A percentile compares a stretch with the other conserved stretches of the same genome.
Conservation (phyloP, 352 stramenopile genomes). For the Globisporangium perplexum region DNA sequence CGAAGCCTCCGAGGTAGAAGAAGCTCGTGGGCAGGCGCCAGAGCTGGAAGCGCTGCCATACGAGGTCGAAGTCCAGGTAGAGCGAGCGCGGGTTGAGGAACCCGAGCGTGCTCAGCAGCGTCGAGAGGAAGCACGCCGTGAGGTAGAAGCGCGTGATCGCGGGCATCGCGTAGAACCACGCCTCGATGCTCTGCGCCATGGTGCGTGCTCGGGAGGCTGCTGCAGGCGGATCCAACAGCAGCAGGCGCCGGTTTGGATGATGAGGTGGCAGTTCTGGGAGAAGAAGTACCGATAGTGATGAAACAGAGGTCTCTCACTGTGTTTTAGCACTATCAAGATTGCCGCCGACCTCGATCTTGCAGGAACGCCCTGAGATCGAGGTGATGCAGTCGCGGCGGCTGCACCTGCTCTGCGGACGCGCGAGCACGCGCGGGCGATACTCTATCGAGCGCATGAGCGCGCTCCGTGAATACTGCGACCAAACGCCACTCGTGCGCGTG, state of each 20-base stretch:
- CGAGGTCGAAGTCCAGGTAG: constrained; percentile 82
- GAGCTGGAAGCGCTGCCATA: constrained; percentile 85
- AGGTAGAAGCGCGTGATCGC: constrained; percentile 86
- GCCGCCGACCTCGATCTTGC: too few relatives aligned
- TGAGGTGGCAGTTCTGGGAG: neutral
- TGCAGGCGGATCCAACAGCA: too few relatives aligned
- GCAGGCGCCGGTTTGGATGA: too few relatives aligned
- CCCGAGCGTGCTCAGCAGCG: constrained; percentile 68
- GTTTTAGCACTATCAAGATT: too few relatives aligned
- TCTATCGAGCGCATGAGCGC: constrained; percentile 19
- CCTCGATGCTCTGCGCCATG: constrained; percentile 75
- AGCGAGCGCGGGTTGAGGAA: constrained; percentile 78
- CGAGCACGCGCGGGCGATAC: constrained; percentile 12
- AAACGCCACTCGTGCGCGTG: constrained; percentile 2
- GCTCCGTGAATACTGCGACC: constrained; percentile 15
- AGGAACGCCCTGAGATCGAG: too few relatives aligned
- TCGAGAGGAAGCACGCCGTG: constrained; percentile 78
- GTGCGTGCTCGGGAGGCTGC: too few relatives aligned
- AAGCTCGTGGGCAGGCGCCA: constrained; percentile 87
- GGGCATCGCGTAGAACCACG: constrained; percentile 81
- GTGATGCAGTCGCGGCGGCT: neutral
- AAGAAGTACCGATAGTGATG: neutral
- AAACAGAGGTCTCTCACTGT: neutral
- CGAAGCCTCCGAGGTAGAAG: constrained; percentile 85
- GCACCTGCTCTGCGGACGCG: neutral